phyloP scores from a whole-genome alignment of 805 yeast species.

The Yamadazyma ubonensis region DNA sequence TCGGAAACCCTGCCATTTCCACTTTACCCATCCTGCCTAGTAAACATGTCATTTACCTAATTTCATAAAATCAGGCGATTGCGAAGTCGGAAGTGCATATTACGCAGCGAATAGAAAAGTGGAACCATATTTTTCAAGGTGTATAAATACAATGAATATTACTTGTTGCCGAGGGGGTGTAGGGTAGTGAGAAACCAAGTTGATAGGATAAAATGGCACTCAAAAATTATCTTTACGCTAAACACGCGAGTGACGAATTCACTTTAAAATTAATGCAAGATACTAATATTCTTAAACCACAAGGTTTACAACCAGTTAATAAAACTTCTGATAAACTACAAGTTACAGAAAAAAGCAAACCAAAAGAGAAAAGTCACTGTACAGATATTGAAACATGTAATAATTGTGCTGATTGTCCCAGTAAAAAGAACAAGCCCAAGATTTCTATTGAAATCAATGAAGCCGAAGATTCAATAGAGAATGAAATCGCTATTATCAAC shows the following conservation, averaged over 20 bases:
- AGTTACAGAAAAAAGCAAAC: background rate
- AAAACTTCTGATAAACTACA: background rate
- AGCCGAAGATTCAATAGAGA: background rate
- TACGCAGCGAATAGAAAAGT: slow-evolving; percentile 13
- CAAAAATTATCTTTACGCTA: slow-evolving; percentile 41
- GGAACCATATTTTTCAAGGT: slow-evolving; percentile 11
- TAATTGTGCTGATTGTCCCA: slow-evolving; percentile 32
- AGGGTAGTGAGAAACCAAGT: background rate
- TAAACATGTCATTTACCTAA: background rate
- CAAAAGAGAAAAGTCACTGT: slow-evolving; percentile 22
- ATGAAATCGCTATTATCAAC: slow-evolving; percentile 3
- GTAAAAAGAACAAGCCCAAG: slow-evolving; percentile 16
- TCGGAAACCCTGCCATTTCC: too few species aligned
- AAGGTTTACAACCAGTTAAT: slow-evolving; percentile 7
- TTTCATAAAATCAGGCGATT: slow-evolving; percentile 5
- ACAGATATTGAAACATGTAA: slow-evolving; percentile 22
- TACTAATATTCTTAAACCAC: slow-evolving; percentile 6
- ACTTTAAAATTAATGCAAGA: slow-evolving; percentile 11
- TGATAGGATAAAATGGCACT: slow-evolving; percentile 31
- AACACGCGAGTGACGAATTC: slow-evolving; percentile 27
- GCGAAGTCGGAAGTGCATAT: slow-evolving; percentile 11
- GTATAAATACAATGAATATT: slow-evolving; percentile 4
- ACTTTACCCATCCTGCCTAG: too few species aligned
- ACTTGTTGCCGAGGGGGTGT: background rate
- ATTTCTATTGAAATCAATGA: slow-evolving; percentile 10